Evolutionary conservation across 306 rosid genomes (phyloP).

Genomic region (Mimosa bimucronata): DNA sequence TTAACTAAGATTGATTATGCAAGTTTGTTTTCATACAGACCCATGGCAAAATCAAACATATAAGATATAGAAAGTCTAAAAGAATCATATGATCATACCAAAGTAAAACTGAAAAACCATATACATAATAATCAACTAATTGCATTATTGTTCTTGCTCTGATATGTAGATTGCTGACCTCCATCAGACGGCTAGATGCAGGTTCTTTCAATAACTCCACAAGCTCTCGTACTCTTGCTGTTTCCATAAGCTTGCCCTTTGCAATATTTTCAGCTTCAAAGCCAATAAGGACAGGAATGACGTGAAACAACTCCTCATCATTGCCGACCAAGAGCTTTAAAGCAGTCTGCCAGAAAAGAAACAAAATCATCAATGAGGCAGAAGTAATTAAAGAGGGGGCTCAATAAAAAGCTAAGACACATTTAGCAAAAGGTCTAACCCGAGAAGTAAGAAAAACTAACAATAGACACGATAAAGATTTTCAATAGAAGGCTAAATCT

Average conservation of each 20-base stretch:
- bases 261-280: constrained; percentile 52
- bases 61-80: constrained; percentile 18
- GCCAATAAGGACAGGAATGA: constrained; percentile 79
- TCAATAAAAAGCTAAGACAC: background rate
- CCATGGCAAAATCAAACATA: constrained; percentile 10
- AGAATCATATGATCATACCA: background rate
- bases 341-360: constrained; percentile 63
- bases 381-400: constrained; percentile 2
- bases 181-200: constrained; percentile 88
- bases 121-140: constrained; percentile 17
- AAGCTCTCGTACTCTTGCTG: constrained; percentile 42
- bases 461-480: background rate
- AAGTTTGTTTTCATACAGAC: constrained; percentile 21
- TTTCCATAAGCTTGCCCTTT: constrained; percentile 53
- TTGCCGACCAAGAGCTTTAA: constrained; percentile 72
- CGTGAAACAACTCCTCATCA: constrained; percentile 62
- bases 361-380: constrained; percentile 24
- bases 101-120: background rate
- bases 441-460: background rate
- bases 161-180: constrained; percentile 55
- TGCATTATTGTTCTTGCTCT: background rate
- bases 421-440: constrained; percentile 1
- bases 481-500: constrained; percentile 16
- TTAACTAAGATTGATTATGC: constrained; percentile 15
- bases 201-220: constrained; percentile 66